A percentile compares a stretch with the other conserved stretches of the same genome.
phyloP scores from a whole-genome alignment of 1,284 basidiomycete genomes.

The Tylopilus sp. region DNA sequence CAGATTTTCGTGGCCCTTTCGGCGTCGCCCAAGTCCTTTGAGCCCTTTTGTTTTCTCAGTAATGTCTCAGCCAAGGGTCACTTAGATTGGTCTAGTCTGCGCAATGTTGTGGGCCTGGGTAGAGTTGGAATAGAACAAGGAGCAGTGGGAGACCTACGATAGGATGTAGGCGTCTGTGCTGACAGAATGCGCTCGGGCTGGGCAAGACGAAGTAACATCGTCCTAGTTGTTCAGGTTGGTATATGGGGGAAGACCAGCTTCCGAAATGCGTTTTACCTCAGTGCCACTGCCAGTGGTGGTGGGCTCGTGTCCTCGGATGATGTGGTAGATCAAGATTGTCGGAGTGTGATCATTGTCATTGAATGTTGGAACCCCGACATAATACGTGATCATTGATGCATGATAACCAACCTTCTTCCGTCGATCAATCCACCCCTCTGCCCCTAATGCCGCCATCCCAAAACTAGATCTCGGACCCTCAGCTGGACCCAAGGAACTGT shows the following conservation, averaged over 20 bases:
- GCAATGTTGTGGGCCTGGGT: conserved; percentile 30
- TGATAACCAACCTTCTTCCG: conserved; percentile 85
- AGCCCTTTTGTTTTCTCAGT: conserved; percentile 51
- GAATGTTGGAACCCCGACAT: too few species aligned
- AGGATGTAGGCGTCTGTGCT: conserved; percentile 39
- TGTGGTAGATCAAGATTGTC: too few species aligned
- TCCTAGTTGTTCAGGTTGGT: too few species aligned
- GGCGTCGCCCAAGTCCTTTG: conserved; percentile 52
- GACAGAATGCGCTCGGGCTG: background rate
- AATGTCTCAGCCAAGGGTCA: conserved; percentile 39
- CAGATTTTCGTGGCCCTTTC: conserved; percentile 55
- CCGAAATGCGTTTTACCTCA: too few species aligned
- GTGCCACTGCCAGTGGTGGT: too few species aligned
- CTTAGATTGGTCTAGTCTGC: conserved; percentile 32
- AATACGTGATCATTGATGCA: too few species aligned
- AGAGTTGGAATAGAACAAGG: background rate
- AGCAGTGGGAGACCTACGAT: conserved; percentile 30
- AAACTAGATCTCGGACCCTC: conserved; percentile 77
- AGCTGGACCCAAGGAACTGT: conserved; percentile 69
- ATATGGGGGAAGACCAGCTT: too few species aligned
- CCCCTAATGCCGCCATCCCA: conserved; percentile 56
- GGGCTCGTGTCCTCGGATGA: too few species aligned
- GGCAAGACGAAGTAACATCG: too few species aligned
- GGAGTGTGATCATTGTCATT: too few species aligned
- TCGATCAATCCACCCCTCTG: conserved; percentile 71